These are phyloP conservation scores for Melampsora larici-populina DNA, from an alignment of 1,284 basidiomycete species.

Conservation along the genomic window DNA sequence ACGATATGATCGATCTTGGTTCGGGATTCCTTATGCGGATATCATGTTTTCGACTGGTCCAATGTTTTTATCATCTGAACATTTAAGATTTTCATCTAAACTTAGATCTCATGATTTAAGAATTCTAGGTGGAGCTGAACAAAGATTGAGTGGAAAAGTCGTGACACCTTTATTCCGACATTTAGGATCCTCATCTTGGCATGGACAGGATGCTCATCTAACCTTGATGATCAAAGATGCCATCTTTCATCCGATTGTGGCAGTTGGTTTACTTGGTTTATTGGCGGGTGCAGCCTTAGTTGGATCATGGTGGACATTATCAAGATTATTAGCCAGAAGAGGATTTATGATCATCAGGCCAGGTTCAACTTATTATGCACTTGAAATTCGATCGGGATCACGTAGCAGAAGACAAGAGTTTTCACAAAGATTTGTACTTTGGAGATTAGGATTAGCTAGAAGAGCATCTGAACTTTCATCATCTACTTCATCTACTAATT, in stretches of 20 bases:
- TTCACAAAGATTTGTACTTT: slow-evolving; percentile 20
- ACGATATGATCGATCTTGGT: slow-evolving; percentile 39
- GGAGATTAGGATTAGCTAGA: slow-evolving; percentile 23
- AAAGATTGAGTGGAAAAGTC: slow-evolving; percentile 43
- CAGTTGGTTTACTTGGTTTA: slow-evolving; percentile 6
- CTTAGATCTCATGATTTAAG: slow-evolving; percentile 20
- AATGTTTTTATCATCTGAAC: slow-evolving; percentile 44
- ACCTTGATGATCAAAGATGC: slow-evolving; percentile 9
- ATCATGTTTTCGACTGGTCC: slow-evolving; percentile 45
- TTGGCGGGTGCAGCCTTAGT: slow-evolving; percentile 15
- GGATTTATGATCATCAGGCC: not conserved
- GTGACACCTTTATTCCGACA: slow-evolving; percentile 45
- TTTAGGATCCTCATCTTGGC: slow-evolving; percentile 44
- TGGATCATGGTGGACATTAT: slow-evolving; percentile 21
- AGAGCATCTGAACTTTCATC: not conserved
- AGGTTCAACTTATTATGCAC: not conserved
- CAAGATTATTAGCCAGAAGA: not conserved
- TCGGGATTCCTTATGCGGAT: slow-evolving; percentile 37
- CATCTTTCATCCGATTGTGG: slow-evolving; percentile 20
- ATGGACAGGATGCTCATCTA: slow-evolving; percentile 37
- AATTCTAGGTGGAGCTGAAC: slow-evolving; percentile 29
- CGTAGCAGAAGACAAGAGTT: not conserved
- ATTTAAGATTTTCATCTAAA: slow-evolving; percentile 24
- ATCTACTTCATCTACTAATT: too few species aligned
- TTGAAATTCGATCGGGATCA: not conserved